phyloP scores from a whole-genome alignment of 2,329 filamentous ascomycete species.

The Fusarium buxicola region DNA sequence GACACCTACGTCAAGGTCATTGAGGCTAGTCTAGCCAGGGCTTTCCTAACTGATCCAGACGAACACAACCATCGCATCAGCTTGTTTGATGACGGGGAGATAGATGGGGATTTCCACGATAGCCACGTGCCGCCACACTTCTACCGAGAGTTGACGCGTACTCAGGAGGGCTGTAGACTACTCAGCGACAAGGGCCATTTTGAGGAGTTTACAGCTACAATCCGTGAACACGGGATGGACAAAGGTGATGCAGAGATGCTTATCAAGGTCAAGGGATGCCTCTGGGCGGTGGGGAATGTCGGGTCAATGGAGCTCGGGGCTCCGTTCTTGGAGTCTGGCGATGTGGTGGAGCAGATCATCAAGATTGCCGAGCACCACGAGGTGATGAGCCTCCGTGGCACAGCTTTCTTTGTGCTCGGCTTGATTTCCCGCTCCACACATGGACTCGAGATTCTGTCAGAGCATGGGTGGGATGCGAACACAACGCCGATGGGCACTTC shows the following conservation, averaged over 20 bases:
- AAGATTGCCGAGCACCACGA: slow-evolving; percentile 88
- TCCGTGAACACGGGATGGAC: slow-evolving; percentile 87
- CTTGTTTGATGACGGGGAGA: slow-evolving; percentile 68
- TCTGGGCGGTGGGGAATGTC: slow-evolving; percentile 98
- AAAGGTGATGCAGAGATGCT: slow-evolving; percentile 86
- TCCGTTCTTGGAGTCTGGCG: slow-evolving; percentile 89
- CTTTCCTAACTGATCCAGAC: slow-evolving; percentile 76
- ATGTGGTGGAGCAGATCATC: slow-evolving; percentile 89
- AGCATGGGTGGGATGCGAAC: slow-evolving; percentile 93
- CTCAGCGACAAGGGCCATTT: slow-evolving; percentile 96
- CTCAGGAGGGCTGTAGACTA: slow-evolving; percentile 89
- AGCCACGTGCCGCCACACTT: slow-evolving; percentile 93
- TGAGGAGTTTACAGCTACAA: slow-evolving; percentile 89
- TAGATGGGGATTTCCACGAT: slow-evolving; percentile 69
- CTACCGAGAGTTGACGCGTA: slow-evolving; percentile 93
- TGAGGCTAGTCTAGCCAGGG: slow-evolving; percentile 91
- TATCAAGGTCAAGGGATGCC: slow-evolving; percentile 93
- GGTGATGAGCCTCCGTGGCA: slow-evolving; percentile 92
- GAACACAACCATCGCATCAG: slow-evolving; percentile 68
- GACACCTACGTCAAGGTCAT: slow-evolving; percentile 95
- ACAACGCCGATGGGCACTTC: slow-evolving; percentile 85
- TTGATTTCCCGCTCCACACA: slow-evolving; percentile 92
- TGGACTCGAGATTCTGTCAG: slow-evolving; percentile 89
- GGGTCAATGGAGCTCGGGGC: slow-evolving; percentile 98
- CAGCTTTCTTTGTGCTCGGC: slow-evolving; percentile 95